Evolutionary conservation across 257 asterid genomes (phyloP), one percentile per base, ranked within the genome.

Genomic region (Jasminum sambac): DNA sequence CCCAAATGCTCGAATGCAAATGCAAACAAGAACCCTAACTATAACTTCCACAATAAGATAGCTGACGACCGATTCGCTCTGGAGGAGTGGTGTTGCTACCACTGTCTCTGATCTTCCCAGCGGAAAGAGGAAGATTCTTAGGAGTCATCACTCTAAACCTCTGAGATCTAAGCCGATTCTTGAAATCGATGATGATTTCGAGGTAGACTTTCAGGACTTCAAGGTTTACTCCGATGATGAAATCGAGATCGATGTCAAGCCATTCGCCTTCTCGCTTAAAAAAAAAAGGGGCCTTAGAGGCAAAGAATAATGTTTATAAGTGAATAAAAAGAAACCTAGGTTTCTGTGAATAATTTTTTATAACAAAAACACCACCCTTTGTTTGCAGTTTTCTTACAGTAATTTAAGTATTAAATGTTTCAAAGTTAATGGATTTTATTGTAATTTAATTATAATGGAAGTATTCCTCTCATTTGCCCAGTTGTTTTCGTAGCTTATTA

Each of bases 131-230:
- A 84, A 74, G 76, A 78, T 68, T 16, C 70, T 72, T 4, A 69
- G 72, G 38, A 84, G 74, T 40, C 79, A 69, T 61, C 73, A 70
- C 74, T 84, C 89, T 3, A 91, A 81, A 84, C 87, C 87, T 4
- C 65, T 74, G 84, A 82, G 89, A 83, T 86, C 90, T 83, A 74
- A 74, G 75, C 72, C 76, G 67, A n/a, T 86, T 59, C 6, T 82
- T 66, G 81, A 84, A 63, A 70, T 89, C 44, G 90, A 87, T 42
- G 86, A 82, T 68, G 96, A 90, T 63, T 93, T 90, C 74, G 98
- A 90, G 66, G 93, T 91, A 63, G 94, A 93, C 73, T 92, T 88
- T 77, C 93, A 85, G 92, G 91, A 87, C 6, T 93, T 93, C 40
- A 87, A 90, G 84, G 94, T 82, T 19, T 38, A 40, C 13, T 76